Evolutionary conservation across 768 basidiomycete genomes (phyloP).

Genomic region (Cytidiella melzeri): DNA sequence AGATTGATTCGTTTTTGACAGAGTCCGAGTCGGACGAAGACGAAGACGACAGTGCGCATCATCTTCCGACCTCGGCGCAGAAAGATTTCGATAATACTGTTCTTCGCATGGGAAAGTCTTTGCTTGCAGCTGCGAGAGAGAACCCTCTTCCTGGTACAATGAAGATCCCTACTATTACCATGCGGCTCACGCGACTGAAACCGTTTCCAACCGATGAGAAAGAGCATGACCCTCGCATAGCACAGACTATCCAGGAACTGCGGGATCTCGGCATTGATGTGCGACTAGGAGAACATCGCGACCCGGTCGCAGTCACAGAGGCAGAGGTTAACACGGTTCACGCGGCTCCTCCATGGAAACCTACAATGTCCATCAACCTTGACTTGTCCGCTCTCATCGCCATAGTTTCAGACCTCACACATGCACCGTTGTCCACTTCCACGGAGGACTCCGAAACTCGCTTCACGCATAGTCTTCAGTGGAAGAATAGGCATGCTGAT

Average conservation of each 20-base stretch:
- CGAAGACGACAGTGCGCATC: constrained; percentile 19
- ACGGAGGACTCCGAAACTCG: constrained; percentile 53
- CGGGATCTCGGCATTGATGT: constrained; percentile 60
- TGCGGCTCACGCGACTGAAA: constrained; percentile 69
- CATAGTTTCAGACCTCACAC: constrained; percentile 76
- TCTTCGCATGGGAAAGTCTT: constrained; percentile 59
- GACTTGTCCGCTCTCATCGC: constrained; percentile 85
- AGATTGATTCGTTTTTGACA: constrained; percentile 77
- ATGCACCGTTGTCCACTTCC: constrained; percentile 54
- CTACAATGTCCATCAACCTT: constrained; percentile 63
- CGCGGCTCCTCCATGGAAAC: constrained; percentile 20
- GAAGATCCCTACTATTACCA: constrained; percentile 39
- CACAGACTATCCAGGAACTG: constrained; percentile 49
- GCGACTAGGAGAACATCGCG: constrained; percentile 52
- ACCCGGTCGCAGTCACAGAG: constrained; percentile 18
- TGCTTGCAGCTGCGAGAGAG: constrained; percentile 56
- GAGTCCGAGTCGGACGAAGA: constrained; percentile 46
- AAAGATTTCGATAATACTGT: constrained; percentile 67
- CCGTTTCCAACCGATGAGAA: constrained; percentile 28
- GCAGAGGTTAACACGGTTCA: constrained; percentile 21
- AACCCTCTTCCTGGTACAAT: constrained; percentile 40
- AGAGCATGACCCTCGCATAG: constrained; percentile 50
- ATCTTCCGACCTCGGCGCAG: constrained; percentile 31
- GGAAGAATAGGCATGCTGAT: constrained; percentile 35
- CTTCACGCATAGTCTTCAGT: constrained; percentile 58